phyloP scores from a whole-genome alignment of 2,329 filamentous ascomycete species.

The Phyllosticta ampelicida region DNA sequence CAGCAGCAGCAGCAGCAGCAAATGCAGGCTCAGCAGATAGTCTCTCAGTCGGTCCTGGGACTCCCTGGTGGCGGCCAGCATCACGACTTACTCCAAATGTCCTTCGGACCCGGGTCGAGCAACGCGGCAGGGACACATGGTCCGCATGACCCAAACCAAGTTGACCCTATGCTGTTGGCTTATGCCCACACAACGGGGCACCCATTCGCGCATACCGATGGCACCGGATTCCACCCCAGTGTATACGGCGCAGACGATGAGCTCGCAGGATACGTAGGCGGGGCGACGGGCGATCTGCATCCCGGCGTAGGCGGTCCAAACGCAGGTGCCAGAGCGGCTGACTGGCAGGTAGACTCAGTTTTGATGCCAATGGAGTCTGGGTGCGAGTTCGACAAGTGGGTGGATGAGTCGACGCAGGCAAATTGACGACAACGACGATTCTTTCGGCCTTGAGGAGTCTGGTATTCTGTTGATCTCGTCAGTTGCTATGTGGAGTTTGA shows the following conservation, averaged over 20 bases:
- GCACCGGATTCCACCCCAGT: neutral
- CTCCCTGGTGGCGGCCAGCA: conserved; percentile 29
- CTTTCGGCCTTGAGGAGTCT: neutral
- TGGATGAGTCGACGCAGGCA: conserved; percentile 19
- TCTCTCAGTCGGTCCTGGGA: conserved; percentile 22
- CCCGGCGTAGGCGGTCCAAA: neutral
- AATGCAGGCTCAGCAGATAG: conserved; percentile 9
- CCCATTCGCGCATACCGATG: neutral
- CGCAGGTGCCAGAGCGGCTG: conserved; percentile 13
- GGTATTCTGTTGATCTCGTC: neutral
- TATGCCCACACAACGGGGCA: conserved; percentile 9
- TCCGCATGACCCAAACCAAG: conserved; percentile 22
- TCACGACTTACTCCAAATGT: conserved; percentile 26
- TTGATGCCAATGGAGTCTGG: conserved; percentile 28
- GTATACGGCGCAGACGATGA: neutral
- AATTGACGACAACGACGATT: neutral
- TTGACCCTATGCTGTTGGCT: conserved; percentile 34
- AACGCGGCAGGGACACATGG: neutral
- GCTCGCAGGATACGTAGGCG: neutral
- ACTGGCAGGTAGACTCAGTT: conserved; percentile 27
- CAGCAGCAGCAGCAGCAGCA: neutral
- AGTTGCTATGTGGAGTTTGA: neutral
- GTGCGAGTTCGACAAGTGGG: conserved; percentile 38
- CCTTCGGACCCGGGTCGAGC: conserved; percentile 8
- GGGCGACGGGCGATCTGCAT: conserved; percentile 3